phyloP scores from a whole-genome alignment of 2,329 filamentous ascomycete genomes.

The Cephalotrichum gorgonifer region DNA sequence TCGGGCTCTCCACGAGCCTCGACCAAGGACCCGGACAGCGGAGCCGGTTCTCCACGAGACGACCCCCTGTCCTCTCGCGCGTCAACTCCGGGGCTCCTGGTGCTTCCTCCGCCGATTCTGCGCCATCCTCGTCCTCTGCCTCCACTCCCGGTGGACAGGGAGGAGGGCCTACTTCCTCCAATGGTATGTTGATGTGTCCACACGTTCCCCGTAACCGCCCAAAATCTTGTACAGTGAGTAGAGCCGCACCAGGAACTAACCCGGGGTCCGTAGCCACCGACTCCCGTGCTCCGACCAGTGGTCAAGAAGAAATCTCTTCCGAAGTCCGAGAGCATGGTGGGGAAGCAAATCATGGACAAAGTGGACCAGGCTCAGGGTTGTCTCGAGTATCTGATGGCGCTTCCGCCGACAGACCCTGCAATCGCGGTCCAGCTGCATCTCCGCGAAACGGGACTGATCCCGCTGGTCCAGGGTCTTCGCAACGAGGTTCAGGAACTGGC shows the following conservation, averaged over 20 bases:
- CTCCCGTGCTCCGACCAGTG: neutral
- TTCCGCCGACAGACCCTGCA: neutral
- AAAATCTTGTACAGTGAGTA: no score
- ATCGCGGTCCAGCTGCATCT: neutral
- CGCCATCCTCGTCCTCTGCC: neutral
- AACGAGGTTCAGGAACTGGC: neutral
- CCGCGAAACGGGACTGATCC: neutral
- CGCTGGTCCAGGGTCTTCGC: neutral
- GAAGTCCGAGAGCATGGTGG: neutral
- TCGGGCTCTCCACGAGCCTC: slow-evolving; percentile 55
- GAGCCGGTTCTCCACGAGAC: slow-evolving; percentile 44
- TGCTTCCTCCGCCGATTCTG: slow-evolving; percentile 4
- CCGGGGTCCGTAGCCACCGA: neutral
- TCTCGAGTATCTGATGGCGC: neutral
- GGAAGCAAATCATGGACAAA: neutral
- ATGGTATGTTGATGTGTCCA: neutral
- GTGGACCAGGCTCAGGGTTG: neutral
- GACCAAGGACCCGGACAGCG: slow-evolving; percentile 50
- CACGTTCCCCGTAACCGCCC: no score
- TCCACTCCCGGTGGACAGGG: neutral
- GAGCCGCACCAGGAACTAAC: slow-evolving; percentile 4
- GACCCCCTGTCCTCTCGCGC: slow-evolving; percentile 15
- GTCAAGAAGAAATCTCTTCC: neutral
- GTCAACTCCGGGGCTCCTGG: slow-evolving; percentile 14
- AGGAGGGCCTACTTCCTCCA: neutral